These are phyloP conservation scores for Penicillium polonicum DNA, from an alignment of 2,329 filamentous ascomycete genomes.

Conservation along the genomic window DNA sequence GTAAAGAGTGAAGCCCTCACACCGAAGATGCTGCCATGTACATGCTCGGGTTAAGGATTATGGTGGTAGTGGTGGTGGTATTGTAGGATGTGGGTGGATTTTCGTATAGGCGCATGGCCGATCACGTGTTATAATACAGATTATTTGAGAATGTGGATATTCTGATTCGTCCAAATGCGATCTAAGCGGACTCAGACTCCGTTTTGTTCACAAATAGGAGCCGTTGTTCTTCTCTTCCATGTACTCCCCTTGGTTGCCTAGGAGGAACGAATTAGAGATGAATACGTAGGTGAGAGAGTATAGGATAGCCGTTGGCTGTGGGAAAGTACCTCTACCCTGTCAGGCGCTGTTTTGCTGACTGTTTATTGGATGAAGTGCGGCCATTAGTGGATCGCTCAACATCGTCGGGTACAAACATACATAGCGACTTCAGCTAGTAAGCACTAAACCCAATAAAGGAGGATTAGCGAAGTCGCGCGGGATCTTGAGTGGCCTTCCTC, in stretches of 20 bases:
- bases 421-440: background rate
- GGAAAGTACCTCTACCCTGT: too few species aligned
- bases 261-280: too few species aligned
- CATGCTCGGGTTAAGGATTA: background rate
- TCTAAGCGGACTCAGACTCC: too few species aligned
- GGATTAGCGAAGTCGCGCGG: background rate
- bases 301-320: too few species aligned
- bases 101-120: background rate
- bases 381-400: background rate
- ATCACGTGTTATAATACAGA: background rate
- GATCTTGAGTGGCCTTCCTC: background rate
- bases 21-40: background rate
- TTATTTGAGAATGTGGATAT: too few species aligned
- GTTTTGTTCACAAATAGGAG: too few species aligned
- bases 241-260: too few species aligned
- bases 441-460: background rate
- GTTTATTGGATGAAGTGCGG: background rate
- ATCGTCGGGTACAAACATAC: background rate
- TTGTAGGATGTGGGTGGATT: background rate
- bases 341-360: too few species aligned
- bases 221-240: too few species aligned
- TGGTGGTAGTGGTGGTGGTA: background rate
- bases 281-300: too few species aligned
- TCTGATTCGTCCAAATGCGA: too few species aligned
- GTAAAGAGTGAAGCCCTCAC: background rate